Conservation (phyloP, 2,329 filamentous ascomycete species). For the Pseudogymnoascus pannorum region DNA sequence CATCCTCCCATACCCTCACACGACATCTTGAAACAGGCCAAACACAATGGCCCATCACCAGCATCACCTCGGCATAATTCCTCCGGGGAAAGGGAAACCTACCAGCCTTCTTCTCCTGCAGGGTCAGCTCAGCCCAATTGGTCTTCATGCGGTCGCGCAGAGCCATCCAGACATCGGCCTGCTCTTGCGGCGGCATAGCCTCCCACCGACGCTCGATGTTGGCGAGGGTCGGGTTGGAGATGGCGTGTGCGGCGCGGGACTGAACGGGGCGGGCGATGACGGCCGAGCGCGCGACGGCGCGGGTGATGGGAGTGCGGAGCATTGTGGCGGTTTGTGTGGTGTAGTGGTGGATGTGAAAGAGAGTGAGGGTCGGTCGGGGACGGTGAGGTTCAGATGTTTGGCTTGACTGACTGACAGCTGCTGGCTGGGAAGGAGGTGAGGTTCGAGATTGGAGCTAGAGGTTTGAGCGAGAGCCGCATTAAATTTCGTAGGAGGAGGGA, state of each 20-base stretch:
- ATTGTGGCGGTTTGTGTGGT: conserved; percentile 14
- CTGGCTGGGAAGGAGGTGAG: background rate
- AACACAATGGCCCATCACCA: background rate
- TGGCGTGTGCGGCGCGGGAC: conserved; percentile 63
- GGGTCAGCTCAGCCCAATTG: conserved; percentile 89
- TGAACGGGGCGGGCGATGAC: conserved; percentile 7
- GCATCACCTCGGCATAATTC: background rate
- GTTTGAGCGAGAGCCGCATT: conserved; percentile 5
- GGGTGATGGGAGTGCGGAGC: conserved; percentile 34
- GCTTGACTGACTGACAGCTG: background rate
- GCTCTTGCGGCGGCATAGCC: conserved; percentile 93
- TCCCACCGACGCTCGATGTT: conserved; percentile 99
- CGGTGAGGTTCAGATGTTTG: background rate
- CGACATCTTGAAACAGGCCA: background rate
- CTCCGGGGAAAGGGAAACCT: conserved; percentile 35
- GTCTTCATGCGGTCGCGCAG: conserved; percentile 98
- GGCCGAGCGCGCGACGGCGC: conserved; percentile 35
- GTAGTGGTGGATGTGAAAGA: conserved; percentile 11
- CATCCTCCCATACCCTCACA: background rate
- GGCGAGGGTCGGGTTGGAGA: conserved; percentile 94
- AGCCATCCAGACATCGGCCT: conserved; percentile 98
- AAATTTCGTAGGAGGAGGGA: conserved; percentile 9
- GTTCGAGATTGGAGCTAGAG: conserved; percentile 8
- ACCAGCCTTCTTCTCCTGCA: conserved; percentile 99
- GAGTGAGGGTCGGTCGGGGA: background rate